phyloP scores from a whole-genome alignment of 2,329 filamentous ascomycete genomes.

The Penicillium sumatraense region DNA sequence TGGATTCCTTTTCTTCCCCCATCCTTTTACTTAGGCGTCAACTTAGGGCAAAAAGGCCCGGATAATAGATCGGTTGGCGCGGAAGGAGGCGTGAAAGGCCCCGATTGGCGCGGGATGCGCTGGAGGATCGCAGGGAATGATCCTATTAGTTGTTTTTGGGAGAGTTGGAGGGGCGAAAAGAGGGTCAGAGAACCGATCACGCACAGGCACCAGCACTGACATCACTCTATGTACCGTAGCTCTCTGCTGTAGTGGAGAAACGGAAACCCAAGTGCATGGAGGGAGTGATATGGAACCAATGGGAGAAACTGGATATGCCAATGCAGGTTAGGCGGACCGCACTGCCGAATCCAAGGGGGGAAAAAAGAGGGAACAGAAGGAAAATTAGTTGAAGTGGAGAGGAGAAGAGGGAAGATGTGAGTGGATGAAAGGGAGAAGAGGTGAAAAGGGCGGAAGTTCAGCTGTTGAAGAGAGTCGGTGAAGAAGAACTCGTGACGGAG shows the following conservation, averaged over 20 bases:
- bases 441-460: neutral
- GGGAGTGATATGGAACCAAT: slow-evolving; percentile 11
- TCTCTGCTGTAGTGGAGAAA: no score
- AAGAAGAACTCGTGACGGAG: slow-evolving; percentile 12
- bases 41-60: neutral
- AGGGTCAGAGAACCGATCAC: slow-evolving; percentile 9
- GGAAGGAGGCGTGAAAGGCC: slow-evolving; percentile 19
- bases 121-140: slow-evolving; percentile 20
- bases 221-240: slow-evolving; percentile 18
- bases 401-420: neutral
- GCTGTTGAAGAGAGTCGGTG: slow-evolving; percentile 23
- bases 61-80: slow-evolving; percentile 28
- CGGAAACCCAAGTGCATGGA: neutral
- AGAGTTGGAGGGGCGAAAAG: neutral
- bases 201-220: slow-evolving; percentile 22
- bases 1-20: neutral
- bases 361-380: neutral
- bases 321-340: slow-evolving; percentile 19
- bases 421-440: neutral
- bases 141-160: slow-evolving; percentile 21
- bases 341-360: slow-evolving; percentile 10
- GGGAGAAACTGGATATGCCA: slow-evolving; percentile 6
- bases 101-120: slow-evolving; percentile 25
- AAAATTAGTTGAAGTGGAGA: neutral
- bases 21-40: neutral